Conservation (phyloP, 768 basidiomycete species). For the Lentinula lateritia region DNA sequence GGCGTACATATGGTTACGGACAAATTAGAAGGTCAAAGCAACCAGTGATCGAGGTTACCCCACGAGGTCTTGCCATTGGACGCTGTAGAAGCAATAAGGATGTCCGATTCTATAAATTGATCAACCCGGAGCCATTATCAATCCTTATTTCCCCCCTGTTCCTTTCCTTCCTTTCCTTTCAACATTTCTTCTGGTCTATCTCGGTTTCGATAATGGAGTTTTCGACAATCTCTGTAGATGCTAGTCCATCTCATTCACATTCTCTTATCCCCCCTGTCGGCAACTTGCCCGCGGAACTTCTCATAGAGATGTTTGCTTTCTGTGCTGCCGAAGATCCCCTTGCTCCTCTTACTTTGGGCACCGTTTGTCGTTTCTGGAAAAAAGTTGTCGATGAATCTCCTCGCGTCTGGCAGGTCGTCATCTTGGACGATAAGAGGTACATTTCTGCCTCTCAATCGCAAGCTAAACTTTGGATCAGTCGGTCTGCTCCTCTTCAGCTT, state of each 20-base stretch:
- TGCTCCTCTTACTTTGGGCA: slow-evolving; percentile 41
- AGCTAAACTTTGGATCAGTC: slow-evolving; percentile 47
- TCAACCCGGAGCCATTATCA: neutral
- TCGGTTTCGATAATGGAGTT: slow-evolving; percentile 7
- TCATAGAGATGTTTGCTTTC: slow-evolving; percentile 55
- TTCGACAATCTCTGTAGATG: neutral
- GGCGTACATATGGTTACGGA: neutral
- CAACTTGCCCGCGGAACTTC: slow-evolving; percentile 52
- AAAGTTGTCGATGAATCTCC: slow-evolving; percentile 49
- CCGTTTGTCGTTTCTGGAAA: slow-evolving; percentile 59
- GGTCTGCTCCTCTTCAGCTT: slow-evolving; percentile 49
- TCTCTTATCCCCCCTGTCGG: neutral
- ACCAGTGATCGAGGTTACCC: neutral
- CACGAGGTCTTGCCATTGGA: neutral
- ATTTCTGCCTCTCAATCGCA: slow-evolving; percentile 37
- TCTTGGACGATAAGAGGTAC: slow-evolving; percentile 37
- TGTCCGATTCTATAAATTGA: neutral
- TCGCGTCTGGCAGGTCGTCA: slow-evolving; percentile 54
- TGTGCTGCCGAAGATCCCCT: slow-evolving; percentile 38
- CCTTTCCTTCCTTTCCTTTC: neutral
- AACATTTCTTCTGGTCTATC: neutral
- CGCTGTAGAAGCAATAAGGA: neutral
- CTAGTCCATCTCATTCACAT: slow-evolving; percentile 1
- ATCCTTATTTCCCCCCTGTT: neutral
- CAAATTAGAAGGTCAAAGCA: neutral